phyloP scores from a whole-genome alignment of 2,329 filamentous ascomycete species.

The Parastagonospora avenae region DNA sequence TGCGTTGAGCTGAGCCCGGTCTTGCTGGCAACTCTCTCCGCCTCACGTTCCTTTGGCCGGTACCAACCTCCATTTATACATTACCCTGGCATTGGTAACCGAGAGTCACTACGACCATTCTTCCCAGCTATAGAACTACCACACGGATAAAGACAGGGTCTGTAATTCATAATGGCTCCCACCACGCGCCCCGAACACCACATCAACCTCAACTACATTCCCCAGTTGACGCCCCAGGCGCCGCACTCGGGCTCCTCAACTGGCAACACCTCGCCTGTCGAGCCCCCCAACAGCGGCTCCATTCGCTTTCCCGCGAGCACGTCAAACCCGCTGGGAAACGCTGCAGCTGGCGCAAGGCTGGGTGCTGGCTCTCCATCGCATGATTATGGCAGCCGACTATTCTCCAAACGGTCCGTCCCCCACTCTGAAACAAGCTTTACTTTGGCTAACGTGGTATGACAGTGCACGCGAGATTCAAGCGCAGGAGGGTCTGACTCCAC shows the following conservation, averaged over 20 bases:
- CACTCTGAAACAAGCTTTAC: constrained; percentile 35
- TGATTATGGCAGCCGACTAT: constrained; percentile 79
- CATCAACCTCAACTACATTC: constrained; percentile 81
- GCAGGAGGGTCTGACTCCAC: constrained; percentile 81
- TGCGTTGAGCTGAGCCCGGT: constrained; percentile 33
- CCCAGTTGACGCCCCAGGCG: constrained; percentile 69
- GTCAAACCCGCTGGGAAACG: constrained; percentile 57
- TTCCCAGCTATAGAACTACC: constrained; percentile 31
- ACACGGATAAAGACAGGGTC: constrained; percentile 34
- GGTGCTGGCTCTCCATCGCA: constrained; percentile 96
- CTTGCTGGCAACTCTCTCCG: constrained; percentile 41
- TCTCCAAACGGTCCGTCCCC: constrained; percentile 82
- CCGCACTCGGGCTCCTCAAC: constrained; percentile 79
- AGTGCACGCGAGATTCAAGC: constrained; percentile 97
- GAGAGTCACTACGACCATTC: constrained; percentile 37
- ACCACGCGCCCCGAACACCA: constrained; percentile 77
- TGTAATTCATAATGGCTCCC: constrained; percentile 92
- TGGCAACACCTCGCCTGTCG: constrained; percentile 78
- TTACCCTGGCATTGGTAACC: constrained; percentile 48
- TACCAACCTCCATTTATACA: constrained; percentile 42
- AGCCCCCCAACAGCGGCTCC: constrained; percentile 67
- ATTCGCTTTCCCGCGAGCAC: constrained; percentile 76
- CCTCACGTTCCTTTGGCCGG: constrained; percentile 51
- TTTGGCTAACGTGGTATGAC: constrained; percentile 37
- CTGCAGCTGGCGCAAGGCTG: constrained; percentile 67